Base-by-base conservation (phyloP, 2,329 filamentous ascomycete genomes). In the Elsinoe australis region DNA sequence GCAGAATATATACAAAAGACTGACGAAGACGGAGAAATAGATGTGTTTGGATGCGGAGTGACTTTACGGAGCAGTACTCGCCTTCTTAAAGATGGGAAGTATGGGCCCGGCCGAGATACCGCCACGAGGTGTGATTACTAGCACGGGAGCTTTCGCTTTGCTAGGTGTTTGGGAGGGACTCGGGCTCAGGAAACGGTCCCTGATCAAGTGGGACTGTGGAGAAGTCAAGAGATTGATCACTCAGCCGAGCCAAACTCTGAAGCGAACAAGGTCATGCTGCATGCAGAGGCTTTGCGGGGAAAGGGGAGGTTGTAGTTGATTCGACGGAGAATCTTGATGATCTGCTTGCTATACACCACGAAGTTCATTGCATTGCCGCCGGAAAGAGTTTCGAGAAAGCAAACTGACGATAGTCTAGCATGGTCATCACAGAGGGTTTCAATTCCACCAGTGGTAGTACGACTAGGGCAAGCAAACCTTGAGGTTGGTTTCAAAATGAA, bases 281-380 rank as follows among this genome's bases (percentile, higher is more conserved):
- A n/a, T 24, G 19, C 15, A 9, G 39, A 44, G 26, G 26, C 39
- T 29, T 44, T 31, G 39, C 39, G 39, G 39, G 39, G 39, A 44
- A 44, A 32, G 12, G 39, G 12, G 28, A 5, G 10, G 28, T 12
- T 8, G 24, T 8, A 6, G n/a, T n/a, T 44, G 39, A 44, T 44
- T 44, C 39, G 39, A 44, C 39, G 39, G 39, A 44, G 36, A 28
- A 41, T 41, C 21, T 41, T 22, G 28, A 41, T 22, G 21, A 44
- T 31, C 14, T 44, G 24, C 21, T 31, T 28, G 14, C 32, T 9
- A n/a, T 44, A 6, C 26, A 29, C 6, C 7, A 29, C 7, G 26
- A 12, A 6, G 26, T 6, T 6, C 26, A 29, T 29, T 12, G 7
- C 12, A 6, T 6, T 29, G 6, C 26, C 12, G 26, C 7, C n/a